Conservation (phyloP, 768 basidiomycete species). For the Hemileccinum impolitum region DNA sequence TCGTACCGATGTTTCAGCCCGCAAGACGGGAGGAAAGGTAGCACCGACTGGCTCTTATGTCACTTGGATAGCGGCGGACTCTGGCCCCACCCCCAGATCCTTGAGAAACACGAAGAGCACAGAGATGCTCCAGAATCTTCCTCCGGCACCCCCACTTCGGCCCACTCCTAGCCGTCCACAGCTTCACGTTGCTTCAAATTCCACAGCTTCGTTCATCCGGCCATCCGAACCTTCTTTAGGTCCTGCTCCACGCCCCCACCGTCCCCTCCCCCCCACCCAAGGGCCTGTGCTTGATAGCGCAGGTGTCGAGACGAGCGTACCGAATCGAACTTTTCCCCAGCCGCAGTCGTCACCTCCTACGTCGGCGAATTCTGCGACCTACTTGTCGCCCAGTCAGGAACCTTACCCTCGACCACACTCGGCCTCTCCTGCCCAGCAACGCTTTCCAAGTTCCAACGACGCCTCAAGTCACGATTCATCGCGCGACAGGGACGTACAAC, state of each 20-base stretch:
- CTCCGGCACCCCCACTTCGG: slow-evolving; percentile 22
- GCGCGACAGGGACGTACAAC: slow-evolving; percentile 31
- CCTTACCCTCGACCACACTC: slow-evolving; percentile 64
- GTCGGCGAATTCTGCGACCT: slow-evolving; percentile 20
- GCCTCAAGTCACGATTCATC: slow-evolving; percentile 11
- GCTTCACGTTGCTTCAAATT: slow-evolving; percentile 20
- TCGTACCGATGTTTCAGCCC: slow-evolving; percentile 17
- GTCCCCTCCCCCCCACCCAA: slow-evolving; percentile 31
- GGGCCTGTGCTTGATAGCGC: slow-evolving; percentile 17
- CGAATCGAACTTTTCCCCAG: slow-evolving; percentile 21
- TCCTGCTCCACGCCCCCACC: slow-evolving; percentile 21
- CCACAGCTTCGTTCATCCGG: slow-evolving; percentile 11
- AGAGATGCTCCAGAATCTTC: slow-evolving; percentile 24
- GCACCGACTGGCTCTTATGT: slow-evolving; percentile 22
- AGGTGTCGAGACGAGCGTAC: slow-evolving; percentile 17
- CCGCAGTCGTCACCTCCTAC: slow-evolving; percentile 22
- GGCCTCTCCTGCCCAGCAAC: slow-evolving; percentile 39
- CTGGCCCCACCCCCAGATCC: slow-evolving; percentile 32
- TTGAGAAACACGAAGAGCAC: slow-evolving; percentile 30
- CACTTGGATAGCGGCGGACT: slow-evolving; percentile 32
- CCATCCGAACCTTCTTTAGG: slow-evolving; percentile 17
- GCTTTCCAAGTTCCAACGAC: slow-evolving; percentile 23
- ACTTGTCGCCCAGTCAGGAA: slow-evolving; percentile 49
- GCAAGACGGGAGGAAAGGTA: slow-evolving; percentile 22
- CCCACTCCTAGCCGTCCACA: slow-evolving; percentile 30